Evolutionary conservation across 2,329 filamentous ascomycete genomes (phyloP).

Genomic region (Fusarium marasasianum): DNA sequence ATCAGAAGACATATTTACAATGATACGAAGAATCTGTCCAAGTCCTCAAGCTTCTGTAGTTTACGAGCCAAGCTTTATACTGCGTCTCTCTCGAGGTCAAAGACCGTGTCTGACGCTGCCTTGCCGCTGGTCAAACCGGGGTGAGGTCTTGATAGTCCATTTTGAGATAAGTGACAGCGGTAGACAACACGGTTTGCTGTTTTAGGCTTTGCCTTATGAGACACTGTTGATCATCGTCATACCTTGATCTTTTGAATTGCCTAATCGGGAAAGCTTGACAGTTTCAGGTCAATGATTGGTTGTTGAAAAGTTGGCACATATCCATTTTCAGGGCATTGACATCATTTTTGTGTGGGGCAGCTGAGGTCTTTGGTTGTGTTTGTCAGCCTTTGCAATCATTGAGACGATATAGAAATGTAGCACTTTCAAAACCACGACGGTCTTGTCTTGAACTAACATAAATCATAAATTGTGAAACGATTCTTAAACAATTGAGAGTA

Average conservation of each 20-base stretch:
- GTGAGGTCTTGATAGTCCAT: not conserved
- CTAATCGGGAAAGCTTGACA: not conserved
- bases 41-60: fast-evolving
- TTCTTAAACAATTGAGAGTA: fast-evolving
- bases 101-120: not conserved
- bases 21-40: not conserved
- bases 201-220: not conserved
- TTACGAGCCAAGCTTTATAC: not conserved
- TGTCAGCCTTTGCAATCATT: too few species aligned
- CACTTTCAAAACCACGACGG: fast-evolving
- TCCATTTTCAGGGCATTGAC: not conserved
- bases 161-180: not conserved
- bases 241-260: not conserved
- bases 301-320: not conserved
- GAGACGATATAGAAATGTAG: too few species aligned
- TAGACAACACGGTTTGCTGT: not conserved
- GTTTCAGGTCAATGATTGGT: not conserved
- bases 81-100: too few species aligned
- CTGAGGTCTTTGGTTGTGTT: not conserved
- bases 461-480: fast-evolving
- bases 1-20: not conserved
- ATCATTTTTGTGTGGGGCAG: not conserved
- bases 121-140: too few species aligned
- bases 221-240: not conserved
- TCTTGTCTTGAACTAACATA: too few species aligned